A percentile compares a stretch with the other conserved stretches of the same genome.
These are phyloP conservation scores for Fusarium fracticaudum DNA, from an alignment of 2,329 filamentous ascomycete genomes.

Conservation along the genomic window DNA sequence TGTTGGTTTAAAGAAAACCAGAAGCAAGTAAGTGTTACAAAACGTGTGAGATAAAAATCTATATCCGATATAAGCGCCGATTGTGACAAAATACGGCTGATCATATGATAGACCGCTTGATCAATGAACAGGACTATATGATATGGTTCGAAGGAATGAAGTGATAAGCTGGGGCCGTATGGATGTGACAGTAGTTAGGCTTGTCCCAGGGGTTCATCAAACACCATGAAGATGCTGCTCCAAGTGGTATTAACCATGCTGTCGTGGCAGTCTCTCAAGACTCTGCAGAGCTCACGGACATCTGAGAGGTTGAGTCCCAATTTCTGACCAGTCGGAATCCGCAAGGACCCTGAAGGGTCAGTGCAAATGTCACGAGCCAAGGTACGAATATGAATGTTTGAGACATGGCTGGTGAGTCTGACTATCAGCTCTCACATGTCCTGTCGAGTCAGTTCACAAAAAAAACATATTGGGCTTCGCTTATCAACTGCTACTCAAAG, in stretches of 20 bases:
- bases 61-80: not conserved
- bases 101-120: conserved; percentile 8
- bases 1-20: not conserved
- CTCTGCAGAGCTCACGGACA: conserved; percentile 15
- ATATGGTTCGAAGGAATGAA: not conserved
- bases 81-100: not conserved
- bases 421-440: conserved; percentile 19
- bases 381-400: conserved; percentile 16
- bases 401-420: conserved; percentile 30
- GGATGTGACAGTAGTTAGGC: not conserved
- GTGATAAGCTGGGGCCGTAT: not conserved
- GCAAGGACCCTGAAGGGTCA: conserved; percentile 20
- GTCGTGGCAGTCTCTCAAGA: conserved; percentile 30
- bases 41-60: not conserved
- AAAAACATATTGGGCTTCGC: not conserved
- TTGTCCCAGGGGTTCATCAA: not conserved
- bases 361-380: conserved; percentile 22
- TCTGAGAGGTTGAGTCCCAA: conserved; percentile 19
- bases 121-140: not conserved
- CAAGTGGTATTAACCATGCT: conserved; percentile 16
- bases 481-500: conserved; percentile 6
- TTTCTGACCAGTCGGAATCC: conserved; percentile 33
- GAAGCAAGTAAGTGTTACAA: conserved; percentile 14
- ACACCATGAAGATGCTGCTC: not conserved
- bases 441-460: conserved; percentile 9